These are phyloP conservation scores for Wickerhamomyces chaumierensis DNA, from an alignment of 805 yeast species.

Conservation along the genomic window DNA sequence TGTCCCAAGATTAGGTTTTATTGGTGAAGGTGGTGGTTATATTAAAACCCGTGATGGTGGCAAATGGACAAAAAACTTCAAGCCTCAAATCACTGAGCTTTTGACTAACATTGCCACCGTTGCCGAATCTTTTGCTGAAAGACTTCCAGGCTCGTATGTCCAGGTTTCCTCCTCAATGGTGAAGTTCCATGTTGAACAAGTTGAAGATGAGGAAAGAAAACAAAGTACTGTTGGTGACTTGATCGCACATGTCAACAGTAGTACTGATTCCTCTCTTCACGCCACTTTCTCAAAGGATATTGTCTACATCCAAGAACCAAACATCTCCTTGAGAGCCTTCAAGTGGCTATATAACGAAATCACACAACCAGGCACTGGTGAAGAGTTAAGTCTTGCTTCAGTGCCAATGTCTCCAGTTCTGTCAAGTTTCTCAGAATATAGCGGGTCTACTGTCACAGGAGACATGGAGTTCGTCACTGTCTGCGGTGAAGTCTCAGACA, in stretches of 20 bases:
- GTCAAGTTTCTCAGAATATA: not conserved
- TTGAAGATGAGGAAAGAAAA: constrained; percentile 53
- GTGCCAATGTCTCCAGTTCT: constrained; percentile 13
- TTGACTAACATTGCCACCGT: constrained; percentile 43
- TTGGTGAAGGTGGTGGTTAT: constrained; percentile 87
- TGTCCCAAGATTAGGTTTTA: constrained; percentile 61
- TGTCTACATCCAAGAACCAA: constrained; percentile 60
- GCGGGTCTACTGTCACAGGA: not conserved
- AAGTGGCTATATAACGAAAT: constrained; percentile 35
- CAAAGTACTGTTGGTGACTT: constrained; percentile 69
- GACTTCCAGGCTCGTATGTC: constrained; percentile 69
- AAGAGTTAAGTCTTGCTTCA: constrained; percentile 18
- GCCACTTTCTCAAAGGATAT: constrained; percentile 64
- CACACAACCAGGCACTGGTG: constrained; percentile 13
- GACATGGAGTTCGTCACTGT: constrained; percentile 34
- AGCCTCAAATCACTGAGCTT: constrained; percentile 33
- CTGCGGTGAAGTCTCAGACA: constrained; percentile 56
- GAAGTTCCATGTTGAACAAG: constrained; percentile 62
- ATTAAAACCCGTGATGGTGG: constrained; percentile 39
- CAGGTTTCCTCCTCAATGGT: constrained; percentile 69
- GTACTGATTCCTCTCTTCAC: constrained; percentile 42
- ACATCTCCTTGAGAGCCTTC: constrained; percentile 45
- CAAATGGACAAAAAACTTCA: constrained; percentile 14
- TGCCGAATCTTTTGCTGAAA: constrained; percentile 51
- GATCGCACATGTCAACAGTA: constrained; percentile 73